Percentiles rank a stretch among this genome's conserved stretches.
phyloP scores from a whole-genome alignment of 257 asterid species.

The Thymus quinquecostatus region DNA sequence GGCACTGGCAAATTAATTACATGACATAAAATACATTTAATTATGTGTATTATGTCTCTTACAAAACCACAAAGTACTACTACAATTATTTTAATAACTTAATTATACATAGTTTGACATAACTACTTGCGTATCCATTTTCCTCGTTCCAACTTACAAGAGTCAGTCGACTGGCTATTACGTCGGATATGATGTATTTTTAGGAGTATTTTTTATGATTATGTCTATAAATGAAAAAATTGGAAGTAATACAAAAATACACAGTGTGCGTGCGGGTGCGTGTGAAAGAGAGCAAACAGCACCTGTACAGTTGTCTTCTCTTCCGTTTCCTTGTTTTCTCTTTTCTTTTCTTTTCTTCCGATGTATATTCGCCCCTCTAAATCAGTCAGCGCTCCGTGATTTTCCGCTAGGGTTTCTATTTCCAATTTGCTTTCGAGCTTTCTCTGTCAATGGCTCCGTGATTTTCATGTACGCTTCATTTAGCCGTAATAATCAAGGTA shows the following conservation, averaged over 20 bases:
- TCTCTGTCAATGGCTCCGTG: not conserved
- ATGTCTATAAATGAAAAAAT: too few relatives aligned
- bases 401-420: constrained; percentile 39
- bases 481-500: constrained; percentile 49
- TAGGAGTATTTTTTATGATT: too few relatives aligned
- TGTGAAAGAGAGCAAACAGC: constrained; percentile 14
- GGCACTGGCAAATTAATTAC: constrained; percentile 28
- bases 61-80: not conserved
- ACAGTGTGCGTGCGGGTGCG: not conserved
- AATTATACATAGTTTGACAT: not conserved
- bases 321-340: not conserved
- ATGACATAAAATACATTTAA: not conserved
- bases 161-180: too few relatives aligned
- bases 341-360: constrained; percentile 9
- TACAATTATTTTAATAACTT: not conserved
- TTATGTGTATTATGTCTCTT: not conserved
- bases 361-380: not conserved
- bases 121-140: not conserved
- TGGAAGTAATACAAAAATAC: not conserved
- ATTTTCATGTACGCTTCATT: constrained; percentile 16
- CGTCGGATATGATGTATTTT: too few relatives aligned
- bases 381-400: constrained; percentile 16
- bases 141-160: not conserved
- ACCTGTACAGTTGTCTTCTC: constrained; percentile 36
- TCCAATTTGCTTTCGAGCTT: constrained; percentile 23